Conservation (phyloP, 2,329 filamentous ascomycete genomes). For the Rugonectria rugulosa region DNA sequence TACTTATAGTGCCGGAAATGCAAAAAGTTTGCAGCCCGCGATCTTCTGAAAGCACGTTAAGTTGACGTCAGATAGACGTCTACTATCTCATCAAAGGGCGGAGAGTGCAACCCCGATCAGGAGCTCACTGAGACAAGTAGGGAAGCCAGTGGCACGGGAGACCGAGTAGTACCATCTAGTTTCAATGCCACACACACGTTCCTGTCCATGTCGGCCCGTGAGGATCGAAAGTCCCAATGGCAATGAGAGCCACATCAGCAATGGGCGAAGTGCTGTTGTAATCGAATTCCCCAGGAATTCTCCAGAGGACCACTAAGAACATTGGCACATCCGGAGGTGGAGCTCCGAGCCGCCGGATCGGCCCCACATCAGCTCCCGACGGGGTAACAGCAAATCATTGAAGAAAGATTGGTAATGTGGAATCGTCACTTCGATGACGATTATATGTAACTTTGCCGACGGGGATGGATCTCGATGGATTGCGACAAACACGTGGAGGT, state of each 20-base stretch:
- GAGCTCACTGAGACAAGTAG: neutral
- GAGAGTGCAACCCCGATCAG: neutral
- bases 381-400: neutral
- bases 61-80: slow-evolving; percentile 35
- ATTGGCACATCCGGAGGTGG: neutral
- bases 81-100: slow-evolving; percentile 9
- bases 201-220: neutral
- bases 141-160: too few relatives aligned
- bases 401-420: slow-evolving; percentile 5
- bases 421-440: slow-evolving; percentile 7
- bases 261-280: slow-evolving; percentile 7
- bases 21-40: neutral
- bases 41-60: slow-evolving; percentile 7
- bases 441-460: neutral
- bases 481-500: too few relatives aligned
- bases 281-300: too few relatives aligned
- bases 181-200: neutral
- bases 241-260: neutral
- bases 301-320: neutral
- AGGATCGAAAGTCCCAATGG: neutral
- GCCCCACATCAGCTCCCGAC: neutral
- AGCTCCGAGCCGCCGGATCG: neutral
- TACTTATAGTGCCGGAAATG: neutral
- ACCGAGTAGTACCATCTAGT: too few relatives aligned
- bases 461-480: neutral